Conservation (phyloP, 352 stramenopile genomes). For the Phytophthora cactorum region DNA sequence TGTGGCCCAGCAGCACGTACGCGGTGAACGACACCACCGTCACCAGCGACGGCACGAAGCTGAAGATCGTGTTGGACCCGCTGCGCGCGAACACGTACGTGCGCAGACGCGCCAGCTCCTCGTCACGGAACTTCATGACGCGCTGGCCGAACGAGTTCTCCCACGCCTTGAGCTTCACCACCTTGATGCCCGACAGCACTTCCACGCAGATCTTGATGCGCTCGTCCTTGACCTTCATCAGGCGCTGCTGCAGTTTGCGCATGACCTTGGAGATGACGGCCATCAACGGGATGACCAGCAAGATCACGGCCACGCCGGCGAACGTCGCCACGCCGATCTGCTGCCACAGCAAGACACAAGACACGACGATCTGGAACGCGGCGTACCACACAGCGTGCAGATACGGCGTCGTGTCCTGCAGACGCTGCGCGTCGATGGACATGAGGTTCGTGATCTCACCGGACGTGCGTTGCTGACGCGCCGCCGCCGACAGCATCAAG, state of each 20-base stretch:
- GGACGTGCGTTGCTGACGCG: constrained; percentile 78
- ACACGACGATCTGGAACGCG: constrained; percentile 80
- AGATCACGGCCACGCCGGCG: constrained; percentile 92
- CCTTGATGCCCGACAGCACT: constrained; percentile 55
- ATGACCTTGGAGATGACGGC: constrained; percentile 88
- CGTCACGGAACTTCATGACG: constrained; percentile 62
- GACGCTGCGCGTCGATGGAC: constrained; percentile 95
- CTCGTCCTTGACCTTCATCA: constrained; percentile 93
- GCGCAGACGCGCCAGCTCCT: constrained; percentile 85
- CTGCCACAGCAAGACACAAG: constrained; percentile 71
- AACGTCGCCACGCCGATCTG: constrained; percentile 89
- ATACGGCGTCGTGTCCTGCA: constrained; percentile 96
- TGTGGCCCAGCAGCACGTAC: constrained; percentile 66
- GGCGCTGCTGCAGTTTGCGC: constrained; percentile 77
- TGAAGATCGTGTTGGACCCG: constrained; percentile 64
- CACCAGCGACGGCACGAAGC: constrained; percentile 56
- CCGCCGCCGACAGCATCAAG: constrained; percentile 84
- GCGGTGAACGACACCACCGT: constrained; percentile 55
- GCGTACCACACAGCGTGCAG: constrained; percentile 92
- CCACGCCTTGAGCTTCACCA: constrained; percentile 69
- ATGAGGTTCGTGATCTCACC: constrained; percentile 98
- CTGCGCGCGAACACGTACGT: constrained; percentile 58
- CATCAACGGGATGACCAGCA: constrained; percentile 94
- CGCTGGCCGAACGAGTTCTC: constrained; percentile 58
- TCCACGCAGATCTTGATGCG: constrained; percentile 92